These are phyloP conservation scores for Nitzschia inconspicua DNA, from an alignment of 108 stramenopile species.

Conservation along the genomic window DNA sequence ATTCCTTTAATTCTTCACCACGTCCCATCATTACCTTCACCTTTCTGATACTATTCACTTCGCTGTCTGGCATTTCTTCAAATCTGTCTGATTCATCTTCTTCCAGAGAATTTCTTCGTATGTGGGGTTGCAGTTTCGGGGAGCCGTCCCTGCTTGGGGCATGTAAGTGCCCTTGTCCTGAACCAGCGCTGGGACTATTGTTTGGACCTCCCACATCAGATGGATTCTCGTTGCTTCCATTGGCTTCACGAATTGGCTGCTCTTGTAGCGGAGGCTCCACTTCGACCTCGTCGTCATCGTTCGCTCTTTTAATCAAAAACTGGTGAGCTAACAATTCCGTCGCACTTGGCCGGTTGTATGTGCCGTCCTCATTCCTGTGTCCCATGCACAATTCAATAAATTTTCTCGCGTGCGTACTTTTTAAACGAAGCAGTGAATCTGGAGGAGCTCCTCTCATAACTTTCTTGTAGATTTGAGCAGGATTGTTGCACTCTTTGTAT, in stretches of 20 bases:
- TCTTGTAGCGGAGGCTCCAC: conserved; percentile 75
- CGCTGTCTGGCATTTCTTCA: conserved; percentile 86
- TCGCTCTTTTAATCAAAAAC: conserved; percentile 66
- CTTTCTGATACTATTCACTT: conserved; percentile 72
- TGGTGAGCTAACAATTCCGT: conserved; percentile 70
- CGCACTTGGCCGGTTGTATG: conserved; percentile 64
- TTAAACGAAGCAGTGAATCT: conserved; percentile 69
- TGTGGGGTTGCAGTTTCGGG: conserved; percentile 2
- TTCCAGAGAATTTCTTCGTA: conserved; percentile 16
- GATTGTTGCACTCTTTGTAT: conserved; percentile 91
- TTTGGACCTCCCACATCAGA: conserved; percentile 7
- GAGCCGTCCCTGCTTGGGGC: neutral
- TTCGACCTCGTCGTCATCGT: conserved; percentile 84
- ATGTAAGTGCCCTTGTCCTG: conserved; percentile 10
- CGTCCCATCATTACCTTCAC: conserved; percentile 87
- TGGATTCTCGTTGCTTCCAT: conserved; percentile 1
- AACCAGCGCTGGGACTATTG: neutral
- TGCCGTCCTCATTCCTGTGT: conserved; percentile 58
- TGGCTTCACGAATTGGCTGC: conserved; percentile 49
- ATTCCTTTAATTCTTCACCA: conserved; percentile 64
- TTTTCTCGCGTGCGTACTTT: conserved; percentile 72
- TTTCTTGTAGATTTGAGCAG: conserved; percentile 95
- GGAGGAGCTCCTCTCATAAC: conserved; percentile 88
- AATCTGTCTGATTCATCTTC: conserved; percentile 59
- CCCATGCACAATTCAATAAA: conserved; percentile 89